Evolutionary conservation across 2,329 filamentous ascomycete species (phyloP), one percentile per base, ranked within the genome.

Genomic region (Periconia macrospinosa): DNA sequence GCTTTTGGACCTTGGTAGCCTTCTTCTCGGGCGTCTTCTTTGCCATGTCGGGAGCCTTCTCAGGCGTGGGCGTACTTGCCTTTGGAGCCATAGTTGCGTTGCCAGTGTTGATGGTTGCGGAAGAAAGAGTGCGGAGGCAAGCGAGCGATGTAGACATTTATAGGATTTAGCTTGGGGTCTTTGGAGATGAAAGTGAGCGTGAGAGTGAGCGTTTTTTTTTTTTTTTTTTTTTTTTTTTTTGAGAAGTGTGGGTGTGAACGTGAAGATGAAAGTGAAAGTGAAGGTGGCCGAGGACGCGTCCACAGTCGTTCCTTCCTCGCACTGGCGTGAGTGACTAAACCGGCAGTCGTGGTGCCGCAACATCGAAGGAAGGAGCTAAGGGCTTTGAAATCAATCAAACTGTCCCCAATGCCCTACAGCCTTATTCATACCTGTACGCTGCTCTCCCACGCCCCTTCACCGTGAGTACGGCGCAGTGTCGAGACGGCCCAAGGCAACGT

Each of bases 1-100:
- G 45, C 40, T 54, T 54, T 7, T 40, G 43, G 19, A 54, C 41
- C 15, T 48, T 54, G 44, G 47, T 48, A 2, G 40, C 37, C 8
- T 27, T 42, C 17, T 47, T 43, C 14, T 20, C 50, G 2, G 40
- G 17, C 9, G 37, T 45, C 8, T 47, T 33, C 11, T 45, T 47
- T 18, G 41, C 41, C 20, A 23, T 19, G 5, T 41, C 11, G 8
- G 8, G 23, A 27, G 45, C n/a, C 33, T 53, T 40, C 17, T 47
- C 40, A 17, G 30, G 3, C 18, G 46, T 20, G 23, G 51, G 19
- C 10, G 20, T 13, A 10, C 19, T 37, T 17, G 19, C n/a, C 6
- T 20, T 37, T 30, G 51, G 41, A 15, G 30, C 35, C 51, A 53
- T 53, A 17, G 9, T 46, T 27, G 23, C 23, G 23, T 27, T 27